A percentile compares a stretch with the other conserved stretches of the same genome.
phyloP scores from a whole-genome alignment of 2,329 filamentous ascomycete genomes.

The Fusarium coffeatum region DNA sequence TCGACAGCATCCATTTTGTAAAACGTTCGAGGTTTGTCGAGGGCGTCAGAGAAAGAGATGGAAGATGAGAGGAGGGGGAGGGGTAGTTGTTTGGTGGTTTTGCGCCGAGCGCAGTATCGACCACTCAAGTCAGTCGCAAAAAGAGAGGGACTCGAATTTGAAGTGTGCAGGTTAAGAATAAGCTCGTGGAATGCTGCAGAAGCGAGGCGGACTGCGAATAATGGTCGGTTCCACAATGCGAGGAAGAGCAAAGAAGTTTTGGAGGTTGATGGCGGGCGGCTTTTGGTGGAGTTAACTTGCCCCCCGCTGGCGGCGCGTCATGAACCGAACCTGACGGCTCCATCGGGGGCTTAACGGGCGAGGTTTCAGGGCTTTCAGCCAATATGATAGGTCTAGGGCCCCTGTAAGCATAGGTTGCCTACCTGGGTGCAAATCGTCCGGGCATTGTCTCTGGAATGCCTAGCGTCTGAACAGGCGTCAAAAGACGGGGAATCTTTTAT shows the following conservation, averaged over 20 bases:
- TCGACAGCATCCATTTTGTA: conserved; percentile 74
- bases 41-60: conserved; percentile 13
- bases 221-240: conserved; percentile 40
- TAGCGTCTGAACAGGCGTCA: conserved; percentile 35
- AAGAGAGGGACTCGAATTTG: conserved; percentile 1
- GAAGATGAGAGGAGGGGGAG: conserved; percentile 27
- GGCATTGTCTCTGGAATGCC: conserved; percentile 26
- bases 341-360: conserved; percentile 18
- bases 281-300: conserved; percentile 43
- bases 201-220: conserved; percentile 27
- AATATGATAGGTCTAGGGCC: conserved; percentile 27
- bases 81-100: conserved; percentile 27
- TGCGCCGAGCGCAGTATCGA: conserved; percentile 41
- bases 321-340: conserved; percentile 20
- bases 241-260: conserved; percentile 43
- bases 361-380: conserved; percentile 31
- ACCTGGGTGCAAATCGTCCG: conserved; percentile 32
- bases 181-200: conserved; percentile 20
- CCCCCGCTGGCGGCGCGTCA: conserved; percentile 44
- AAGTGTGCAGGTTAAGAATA: not conserved
- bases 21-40: conserved; percentile 49
- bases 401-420: conserved; percentile 22
- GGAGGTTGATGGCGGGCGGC: conserved; percentile 29
- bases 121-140: conserved; percentile 25
- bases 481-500: conserved; percentile 37